Conservation (phyloP, 768 basidiomycete genomes). For the Udeniomyces megalosporus region DNA sequence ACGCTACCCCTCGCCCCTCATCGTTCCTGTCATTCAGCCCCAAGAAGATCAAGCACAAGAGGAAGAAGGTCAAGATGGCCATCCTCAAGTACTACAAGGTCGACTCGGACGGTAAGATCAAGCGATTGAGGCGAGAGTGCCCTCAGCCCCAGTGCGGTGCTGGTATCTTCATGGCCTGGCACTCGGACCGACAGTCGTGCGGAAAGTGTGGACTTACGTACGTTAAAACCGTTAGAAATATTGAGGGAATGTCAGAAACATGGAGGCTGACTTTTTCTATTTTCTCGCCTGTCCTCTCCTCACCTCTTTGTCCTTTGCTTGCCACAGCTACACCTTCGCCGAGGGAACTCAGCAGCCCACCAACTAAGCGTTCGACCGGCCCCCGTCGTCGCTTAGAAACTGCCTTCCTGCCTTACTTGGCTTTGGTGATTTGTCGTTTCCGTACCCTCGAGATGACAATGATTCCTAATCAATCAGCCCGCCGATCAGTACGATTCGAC, state of each 20-base stretch:
- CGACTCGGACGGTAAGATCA: slow-evolving; percentile 98
- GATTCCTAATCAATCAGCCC: too few species aligned
- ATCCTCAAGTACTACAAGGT: slow-evolving; percentile 99
- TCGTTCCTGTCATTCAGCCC: slow-evolving; percentile 43
- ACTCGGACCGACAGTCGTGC: slow-evolving; percentile 95
- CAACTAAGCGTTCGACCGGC: background rate
- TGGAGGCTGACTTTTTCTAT: background rate
- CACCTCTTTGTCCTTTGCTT: background rate
- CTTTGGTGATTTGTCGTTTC: too few species aligned
- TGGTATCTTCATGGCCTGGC: slow-evolving; percentile 72
- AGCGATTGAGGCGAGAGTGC: slow-evolving; percentile 96
- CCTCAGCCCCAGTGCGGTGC: slow-evolving; percentile 36
- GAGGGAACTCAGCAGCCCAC: slow-evolving; percentile 19
- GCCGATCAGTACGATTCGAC: too few species aligned
- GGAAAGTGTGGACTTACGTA: slow-evolving; percentile 39
- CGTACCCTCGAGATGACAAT: too few species aligned
- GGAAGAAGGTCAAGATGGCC: slow-evolving; percentile 83
- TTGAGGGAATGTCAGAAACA: background rate
- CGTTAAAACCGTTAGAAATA: slow-evolving; percentile 23
- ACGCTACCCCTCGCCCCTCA: background rate
- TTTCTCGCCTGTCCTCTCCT: background rate
- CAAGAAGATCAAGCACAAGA: slow-evolving; percentile 99
- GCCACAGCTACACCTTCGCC: slow-evolving; percentile 35
- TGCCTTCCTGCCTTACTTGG: too few species aligned
- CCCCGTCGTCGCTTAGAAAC: too few species aligned